Percentiles rank a stretch among this genome's conserved stretches.
phyloP scores from a whole-genome alignment of 1,284 basidiomycete species.

The Puccinia horiana region DNA sequence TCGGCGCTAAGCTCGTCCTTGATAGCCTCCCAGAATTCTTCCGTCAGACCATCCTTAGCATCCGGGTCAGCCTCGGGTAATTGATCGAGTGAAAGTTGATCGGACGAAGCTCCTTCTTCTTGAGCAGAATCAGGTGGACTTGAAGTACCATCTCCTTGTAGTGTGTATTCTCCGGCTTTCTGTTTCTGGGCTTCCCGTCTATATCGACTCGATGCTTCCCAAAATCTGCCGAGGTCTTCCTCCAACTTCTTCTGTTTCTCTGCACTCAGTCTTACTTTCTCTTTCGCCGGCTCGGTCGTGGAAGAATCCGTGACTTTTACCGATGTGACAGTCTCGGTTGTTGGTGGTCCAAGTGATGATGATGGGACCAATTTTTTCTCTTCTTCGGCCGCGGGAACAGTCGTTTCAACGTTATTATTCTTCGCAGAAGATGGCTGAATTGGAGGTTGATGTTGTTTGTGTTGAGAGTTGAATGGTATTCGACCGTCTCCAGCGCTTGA shows the following conservation, averaged over 20 bases:
- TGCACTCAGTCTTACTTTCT: background rate
- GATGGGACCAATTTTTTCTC: background rate
- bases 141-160: conserved; percentile 24
- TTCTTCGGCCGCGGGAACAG: background rate
- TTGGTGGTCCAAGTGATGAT: background rate
- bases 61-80: conserved; percentile 49
- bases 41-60: conserved; percentile 42
- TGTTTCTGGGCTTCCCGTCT: conserved; percentile 25
- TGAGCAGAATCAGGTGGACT: background rate
- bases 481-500: conserved; percentile 19
- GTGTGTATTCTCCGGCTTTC: conserved; percentile 27
- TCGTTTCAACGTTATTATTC: background rate
- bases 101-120: background rate
- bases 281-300: background rate
- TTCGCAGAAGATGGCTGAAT: background rate
- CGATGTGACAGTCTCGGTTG: background rate
- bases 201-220: conserved; percentile 45
- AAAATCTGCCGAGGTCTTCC: conserved; percentile 41
- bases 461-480: conserved; percentile 5
- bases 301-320: background rate
- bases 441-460: background rate
- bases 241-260: conserved; percentile 32
- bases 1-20: background rate
- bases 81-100: background rate
- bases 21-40: conserved; percentile 38